Percentiles rank a stretch among this genome's conserved stretches.
Evolutionary conservation across 169 alveolate species (phyloP).

Genomic region (Ichthyophthirius multifiliis): DNA sequence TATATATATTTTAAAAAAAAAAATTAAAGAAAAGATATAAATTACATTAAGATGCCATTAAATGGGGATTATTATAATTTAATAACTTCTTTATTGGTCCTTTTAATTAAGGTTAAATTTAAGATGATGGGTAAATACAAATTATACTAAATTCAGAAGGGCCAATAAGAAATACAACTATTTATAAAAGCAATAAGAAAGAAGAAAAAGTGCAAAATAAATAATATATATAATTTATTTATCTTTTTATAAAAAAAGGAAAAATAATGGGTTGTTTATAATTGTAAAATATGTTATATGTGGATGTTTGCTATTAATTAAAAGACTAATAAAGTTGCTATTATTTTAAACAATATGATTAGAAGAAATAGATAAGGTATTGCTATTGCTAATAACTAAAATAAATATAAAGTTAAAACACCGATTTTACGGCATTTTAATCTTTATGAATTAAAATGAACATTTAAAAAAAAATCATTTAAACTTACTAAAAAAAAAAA

Average conservation of each 20-base stretch:
- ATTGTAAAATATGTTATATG: conserved; percentile 77
- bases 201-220: conserved; percentile 37
- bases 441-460: conserved; percentile 34
- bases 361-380: conserved; percentile 19
- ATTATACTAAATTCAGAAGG: conserved; percentile 34
- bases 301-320: conserved; percentile 72
- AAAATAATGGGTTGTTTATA: conserved; percentile 70
- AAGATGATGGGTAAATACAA: conserved; percentile 40
- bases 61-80: conserved; percentile 73
- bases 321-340: conserved; percentile 55
- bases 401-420: conserved; percentile 9
- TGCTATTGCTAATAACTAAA: neutral
- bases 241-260: conserved; percentile 34
- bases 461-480: no score
- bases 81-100: conserved; percentile 73
- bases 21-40: conserved; percentile 53
- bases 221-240: neutral
- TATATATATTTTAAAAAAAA: conserved; percentile 52
- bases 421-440: conserved; percentile 33
- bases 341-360: conserved; percentile 61
- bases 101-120: conserved; percentile 40
- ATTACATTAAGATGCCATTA: conserved; percentile 56
- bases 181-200: conserved; percentile 23
- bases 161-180: conserved; percentile 16
- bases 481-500: no score